A percentile compares a stretch with the other conserved stretches of the same genome.
Evolutionary conservation across 345 rosid species (phyloP).

Genomic region (Eucalyptus brandiana): DNA sequence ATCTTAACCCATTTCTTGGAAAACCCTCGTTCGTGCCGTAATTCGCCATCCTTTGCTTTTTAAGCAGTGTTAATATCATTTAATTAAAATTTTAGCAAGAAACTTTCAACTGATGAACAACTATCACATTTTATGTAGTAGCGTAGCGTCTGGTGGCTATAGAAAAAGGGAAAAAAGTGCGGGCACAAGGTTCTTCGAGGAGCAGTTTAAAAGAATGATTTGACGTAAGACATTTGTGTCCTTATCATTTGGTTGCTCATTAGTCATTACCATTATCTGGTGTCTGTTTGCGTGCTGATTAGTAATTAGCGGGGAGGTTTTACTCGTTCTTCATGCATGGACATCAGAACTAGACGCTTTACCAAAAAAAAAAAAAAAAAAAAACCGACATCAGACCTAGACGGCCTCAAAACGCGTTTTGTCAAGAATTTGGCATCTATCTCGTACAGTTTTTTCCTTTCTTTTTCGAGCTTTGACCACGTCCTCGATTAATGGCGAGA

Average conservation of each 20-base stretch:
- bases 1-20: background rate
- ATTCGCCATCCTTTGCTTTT: background rate
- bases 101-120: background rate
- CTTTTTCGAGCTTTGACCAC: background rate
- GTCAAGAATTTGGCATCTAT: background rate
- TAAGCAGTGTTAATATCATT: background rate
- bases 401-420: background rate
- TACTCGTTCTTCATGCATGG: background rate
- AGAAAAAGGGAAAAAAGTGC: background rate
- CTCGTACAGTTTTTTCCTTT: background rate
- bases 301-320: background rate
- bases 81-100: background rate
- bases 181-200: background rate
- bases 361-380: too few relatives aligned
- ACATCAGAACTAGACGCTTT: background rate
- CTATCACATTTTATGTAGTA: background rate
- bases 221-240: background rate
- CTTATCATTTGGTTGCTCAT: background rate
- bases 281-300: background rate
- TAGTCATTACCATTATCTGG: background rate
- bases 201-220: background rate
- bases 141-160: background rate
- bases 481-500: background rate
- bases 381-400: background rate
- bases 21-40: background rate